Evolutionary conservation across 73 alveolate species (phyloP).

Genomic region (Tetrahymena elliotti): DNA sequence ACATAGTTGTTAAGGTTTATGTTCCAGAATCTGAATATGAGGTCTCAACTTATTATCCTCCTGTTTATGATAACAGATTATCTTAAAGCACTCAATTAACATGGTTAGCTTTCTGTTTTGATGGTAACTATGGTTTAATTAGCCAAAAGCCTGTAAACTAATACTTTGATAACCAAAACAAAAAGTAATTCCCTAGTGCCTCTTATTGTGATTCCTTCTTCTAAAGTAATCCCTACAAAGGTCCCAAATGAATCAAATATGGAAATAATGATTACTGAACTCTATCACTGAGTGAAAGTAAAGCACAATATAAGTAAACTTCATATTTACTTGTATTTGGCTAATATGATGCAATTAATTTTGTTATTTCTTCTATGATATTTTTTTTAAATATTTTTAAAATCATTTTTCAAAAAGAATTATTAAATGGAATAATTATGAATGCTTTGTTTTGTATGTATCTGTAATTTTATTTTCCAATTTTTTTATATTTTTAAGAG

Average conservation of each 20-base stretch:
- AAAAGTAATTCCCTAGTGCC: neutral
- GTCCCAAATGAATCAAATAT: neutral
- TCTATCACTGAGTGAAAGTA: neutral
- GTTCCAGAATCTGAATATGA: neutral
- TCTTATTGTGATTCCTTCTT: neutral
- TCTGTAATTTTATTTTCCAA: neutral
- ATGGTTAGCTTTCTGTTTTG: neutral
- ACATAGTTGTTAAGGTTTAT: neutral
- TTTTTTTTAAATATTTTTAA: neutral
- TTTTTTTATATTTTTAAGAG: neutral
- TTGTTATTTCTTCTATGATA: neutral
- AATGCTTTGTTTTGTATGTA: neutral
- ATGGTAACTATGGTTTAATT: neutral
- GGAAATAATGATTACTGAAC: neutral
- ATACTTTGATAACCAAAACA: neutral
- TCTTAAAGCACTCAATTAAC: neutral
- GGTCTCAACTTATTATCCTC: neutral
- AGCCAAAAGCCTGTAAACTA: neutral
- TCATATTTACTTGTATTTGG: neutral
- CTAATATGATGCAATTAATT: neutral
- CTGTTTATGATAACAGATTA: neutral
- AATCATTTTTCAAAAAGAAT: neutral
- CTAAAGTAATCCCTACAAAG: neutral
- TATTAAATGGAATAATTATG: neutral
- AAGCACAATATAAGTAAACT: too few relatives aligned